A percentile compares a stretch with the other conserved stretches of the same genome.
Conservation (phyloP, 106 monocot species). For the Hemerocallis citrina region DNA sequence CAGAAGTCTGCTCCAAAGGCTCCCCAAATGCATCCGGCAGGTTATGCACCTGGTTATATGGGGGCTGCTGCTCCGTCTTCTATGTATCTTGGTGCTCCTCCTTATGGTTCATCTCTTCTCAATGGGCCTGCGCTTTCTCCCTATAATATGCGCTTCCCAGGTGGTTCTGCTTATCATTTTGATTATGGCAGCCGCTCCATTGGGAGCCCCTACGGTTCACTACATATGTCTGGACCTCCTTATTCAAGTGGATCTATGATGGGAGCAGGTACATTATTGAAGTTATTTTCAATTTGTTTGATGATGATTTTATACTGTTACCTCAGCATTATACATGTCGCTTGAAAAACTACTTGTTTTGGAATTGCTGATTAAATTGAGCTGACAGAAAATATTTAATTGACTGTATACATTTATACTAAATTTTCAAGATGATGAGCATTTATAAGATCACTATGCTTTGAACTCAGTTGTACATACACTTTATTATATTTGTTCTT, state of each 20-base stretch:
- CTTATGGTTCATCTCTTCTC: conserved; percentile 51
- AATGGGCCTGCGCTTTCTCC: conserved; percentile 46
- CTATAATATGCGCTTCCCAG: conserved; percentile 33
- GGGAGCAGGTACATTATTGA: conserved; percentile 45
- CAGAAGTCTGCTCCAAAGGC: conserved; percentile 66
- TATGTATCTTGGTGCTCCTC: conserved; percentile 64
- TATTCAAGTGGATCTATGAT: conserved; percentile 56
- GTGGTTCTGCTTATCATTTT: conserved; percentile 52
- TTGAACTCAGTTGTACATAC: no score
- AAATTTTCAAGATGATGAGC: no score
- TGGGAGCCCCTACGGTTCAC: conserved; percentile 72
- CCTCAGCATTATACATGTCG: not conserved
- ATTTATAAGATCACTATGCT: no score
- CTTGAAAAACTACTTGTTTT: not conserved
- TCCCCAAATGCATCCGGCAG: conserved; percentile 30
- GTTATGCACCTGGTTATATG: conserved; percentile 59
- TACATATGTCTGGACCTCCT: conserved; percentile 46
- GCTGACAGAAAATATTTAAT: no score
- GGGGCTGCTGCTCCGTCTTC: conserved; percentile 51
- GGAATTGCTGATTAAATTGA: no score
- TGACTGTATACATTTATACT: no score
- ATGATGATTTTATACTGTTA: not conserved
- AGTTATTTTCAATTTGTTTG: not conserved
- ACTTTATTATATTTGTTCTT: no score
- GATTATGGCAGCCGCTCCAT: conserved; percentile 28